phyloP scores from a whole-genome alignment of 23 red algal species.

The Cyanidioschyzon merolae region DNA sequence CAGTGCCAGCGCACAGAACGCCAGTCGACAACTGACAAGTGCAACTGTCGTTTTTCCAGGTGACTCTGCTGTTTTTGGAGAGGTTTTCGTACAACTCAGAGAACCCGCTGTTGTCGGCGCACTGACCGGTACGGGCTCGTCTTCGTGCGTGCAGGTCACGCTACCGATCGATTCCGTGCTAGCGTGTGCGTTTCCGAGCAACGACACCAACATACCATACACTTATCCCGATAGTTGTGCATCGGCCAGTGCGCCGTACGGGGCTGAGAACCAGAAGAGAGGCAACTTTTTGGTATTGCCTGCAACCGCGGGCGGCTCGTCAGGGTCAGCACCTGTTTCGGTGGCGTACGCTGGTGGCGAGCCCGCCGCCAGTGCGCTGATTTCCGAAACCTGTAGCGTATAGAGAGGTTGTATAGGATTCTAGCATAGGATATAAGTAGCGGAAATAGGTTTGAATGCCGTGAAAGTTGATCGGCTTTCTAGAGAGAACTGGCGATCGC shows the following conservation, averaged over 20 bases:
- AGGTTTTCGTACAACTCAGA: neutral
- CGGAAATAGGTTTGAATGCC: too few relatives aligned
- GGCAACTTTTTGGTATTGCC: neutral
- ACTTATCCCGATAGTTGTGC: constrained; percentile 1
- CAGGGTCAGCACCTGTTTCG: neutral
- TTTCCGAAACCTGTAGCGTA: neutral
- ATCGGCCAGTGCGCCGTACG: neutral
- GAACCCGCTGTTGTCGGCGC: neutral
- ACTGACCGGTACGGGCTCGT: neutral
- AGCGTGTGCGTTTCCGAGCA: constrained; percentile 14
- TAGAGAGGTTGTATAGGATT: too few relatives aligned
- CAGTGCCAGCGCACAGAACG: neutral
- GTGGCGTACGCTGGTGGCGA: constrained; percentile 1
- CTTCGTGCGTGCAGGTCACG: neutral
- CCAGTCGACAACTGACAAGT: neutral
- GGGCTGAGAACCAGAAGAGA: neutral
- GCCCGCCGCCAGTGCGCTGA: neutral
- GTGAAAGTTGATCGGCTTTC: too few relatives aligned
- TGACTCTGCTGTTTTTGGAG: neutral
- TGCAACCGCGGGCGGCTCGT: neutral
- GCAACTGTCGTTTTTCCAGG: neutral
- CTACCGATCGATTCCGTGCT: neutral
- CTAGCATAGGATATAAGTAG: too few relatives aligned
- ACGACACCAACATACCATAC: neutral
- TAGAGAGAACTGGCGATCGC: too few relatives aligned